Base-by-base conservation (phyloP, 2,329 filamentous ascomycete species). In the Microcyclosporella mali region DNA sequence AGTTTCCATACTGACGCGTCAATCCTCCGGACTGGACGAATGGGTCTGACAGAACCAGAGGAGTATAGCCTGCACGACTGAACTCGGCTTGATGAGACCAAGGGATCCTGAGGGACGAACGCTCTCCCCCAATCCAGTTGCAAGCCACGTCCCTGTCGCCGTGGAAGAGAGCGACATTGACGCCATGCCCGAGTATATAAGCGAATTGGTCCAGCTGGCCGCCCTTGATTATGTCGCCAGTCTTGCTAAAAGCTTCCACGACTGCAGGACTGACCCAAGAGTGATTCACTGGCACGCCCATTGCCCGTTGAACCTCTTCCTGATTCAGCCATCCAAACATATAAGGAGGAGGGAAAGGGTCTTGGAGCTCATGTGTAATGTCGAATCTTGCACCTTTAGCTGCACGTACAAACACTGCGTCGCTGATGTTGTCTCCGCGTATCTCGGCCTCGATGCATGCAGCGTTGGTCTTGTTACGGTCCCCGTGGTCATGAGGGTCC, bases 91-190 rank as follows among this genome's bases (percentile, higher is more conserved):
- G 60, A 18, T 64, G 56, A 4, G 64, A 58, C 56, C 74, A 73
- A 7, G 71, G 63, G 29, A 78, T 66, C 1, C 66, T 66, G 3
- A 78, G 61, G 41, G 70, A 73, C 6, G 71, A 69, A 4, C 64
- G 58, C 53, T 80, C 75, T 34, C 74, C 77, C 7, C 75, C 76
- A 16, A 76, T 63, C 77, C 76, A 80, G 38, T 66, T 66, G 41
- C 68, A 76, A 38, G 74, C 71, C 51, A 72, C 73, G 52, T 79
- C 76, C 25, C 74, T 71, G 51, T 82, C 78, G 7, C 79, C 79
- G 59, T 90, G 86, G 42, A 88, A 74, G 46, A 92, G 66, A 4
- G 82, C 80, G 17, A 92, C 75, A 15, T 78, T 67, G 37, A 74
- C 59, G 28, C 68, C 67, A 3, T 64, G 56, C 21, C 58, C 56